Conservation (phyloP, 768 basidiomycete species). For the Tylopilus cervinicoccineus region DNA sequence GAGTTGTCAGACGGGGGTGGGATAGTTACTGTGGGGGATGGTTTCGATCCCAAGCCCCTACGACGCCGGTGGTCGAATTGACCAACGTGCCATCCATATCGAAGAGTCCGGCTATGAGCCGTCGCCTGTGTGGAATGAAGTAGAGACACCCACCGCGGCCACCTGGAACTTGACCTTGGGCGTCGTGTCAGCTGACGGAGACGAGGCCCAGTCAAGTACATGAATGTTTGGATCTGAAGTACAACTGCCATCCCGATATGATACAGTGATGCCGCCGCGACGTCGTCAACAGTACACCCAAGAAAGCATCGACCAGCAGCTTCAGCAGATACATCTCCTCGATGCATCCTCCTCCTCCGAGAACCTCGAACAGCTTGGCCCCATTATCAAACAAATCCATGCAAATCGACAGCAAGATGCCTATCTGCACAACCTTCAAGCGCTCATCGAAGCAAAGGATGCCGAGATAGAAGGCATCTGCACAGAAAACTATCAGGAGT, state of each 20-base stretch:
- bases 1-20: not conserved
- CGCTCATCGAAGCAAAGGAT: slow-evolving; percentile 92
- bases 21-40: slow-evolving; percentile 57
- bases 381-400: slow-evolving; percentile 92
- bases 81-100: slow-evolving; percentile 84
- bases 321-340: slow-evolving; percentile 87
- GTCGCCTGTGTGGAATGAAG: not conserved
- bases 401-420: slow-evolving; percentile 83
- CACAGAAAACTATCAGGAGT: slow-evolving; percentile 95
- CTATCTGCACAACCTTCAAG: slow-evolving; percentile 80
- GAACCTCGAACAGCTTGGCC: slow-evolving; percentile 93
- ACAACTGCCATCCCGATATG: slow-evolving; percentile 28
- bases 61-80: slow-evolving; percentile 79
- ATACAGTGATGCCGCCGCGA: slow-evolving; percentile 63
- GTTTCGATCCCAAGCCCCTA: slow-evolving; percentile 74
- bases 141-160: slow-evolving; percentile 36
- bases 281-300: slow-evolving; percentile 70
- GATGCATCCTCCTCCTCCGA: slow-evolving; percentile 87
- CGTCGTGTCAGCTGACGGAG: slow-evolving; percentile 24
- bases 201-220: not conserved
- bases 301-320: slow-evolving; percentile 82
- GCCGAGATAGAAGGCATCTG: slow-evolving; percentile 95
- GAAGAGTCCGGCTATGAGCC: slow-evolving; percentile 47
- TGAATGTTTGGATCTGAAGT: slow-evolving; percentile 35
- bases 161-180: slow-evolving; percentile 33